phyloP scores from a whole-genome alignment of 257 asterid genomes.

The Solanum appendiculatum region DNA sequence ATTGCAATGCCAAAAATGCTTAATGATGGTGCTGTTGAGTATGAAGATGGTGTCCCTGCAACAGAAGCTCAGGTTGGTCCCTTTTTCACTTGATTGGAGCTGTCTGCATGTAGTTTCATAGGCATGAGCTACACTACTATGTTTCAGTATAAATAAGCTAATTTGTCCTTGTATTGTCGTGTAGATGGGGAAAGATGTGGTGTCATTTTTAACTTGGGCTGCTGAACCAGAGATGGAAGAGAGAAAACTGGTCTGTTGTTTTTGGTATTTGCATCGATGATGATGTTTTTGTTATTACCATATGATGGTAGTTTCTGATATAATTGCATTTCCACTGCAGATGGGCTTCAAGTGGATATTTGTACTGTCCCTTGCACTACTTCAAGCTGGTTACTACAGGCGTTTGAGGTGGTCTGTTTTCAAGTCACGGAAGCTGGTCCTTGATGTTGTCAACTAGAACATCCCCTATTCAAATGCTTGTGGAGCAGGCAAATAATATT shows the following conservation, averaged over 20 bases:
- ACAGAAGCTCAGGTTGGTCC: conserved; percentile 60
- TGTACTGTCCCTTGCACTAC: conserved; percentile 58
- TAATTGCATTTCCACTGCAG: conserved; percentile 19
- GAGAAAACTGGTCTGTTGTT: conserved; percentile 51
- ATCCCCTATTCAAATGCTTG: background rate
- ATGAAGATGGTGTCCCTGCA: conserved; percentile 76
- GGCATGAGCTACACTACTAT: background rate
- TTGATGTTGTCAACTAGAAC: conserved; percentile 51
- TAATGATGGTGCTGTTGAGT: conserved; percentile 70
- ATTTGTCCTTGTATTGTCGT: background rate
- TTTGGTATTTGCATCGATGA: background rate
- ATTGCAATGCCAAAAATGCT: conserved; percentile 86
- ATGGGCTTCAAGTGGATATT: conserved; percentile 75
- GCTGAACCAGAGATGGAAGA: conserved; percentile 88
- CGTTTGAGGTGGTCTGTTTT: conserved; percentile 60
- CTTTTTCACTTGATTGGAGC: background rate
- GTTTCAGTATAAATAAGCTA: background rate
- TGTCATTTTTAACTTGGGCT: conserved; percentile 63
- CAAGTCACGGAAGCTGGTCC: conserved; percentile 66
- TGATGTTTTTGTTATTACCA: background rate
- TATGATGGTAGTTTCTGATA: background rate
- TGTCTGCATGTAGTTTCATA: background rate
- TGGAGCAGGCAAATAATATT: conserved; percentile 1
- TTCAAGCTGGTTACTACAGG: conserved; percentile 57
- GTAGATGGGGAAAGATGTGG: conserved; percentile 75